These are phyloP conservation scores for Leccinum truebloodii DNA, from an alignment of 768 basidiomycete species.

Conservation along the genomic window DNA sequence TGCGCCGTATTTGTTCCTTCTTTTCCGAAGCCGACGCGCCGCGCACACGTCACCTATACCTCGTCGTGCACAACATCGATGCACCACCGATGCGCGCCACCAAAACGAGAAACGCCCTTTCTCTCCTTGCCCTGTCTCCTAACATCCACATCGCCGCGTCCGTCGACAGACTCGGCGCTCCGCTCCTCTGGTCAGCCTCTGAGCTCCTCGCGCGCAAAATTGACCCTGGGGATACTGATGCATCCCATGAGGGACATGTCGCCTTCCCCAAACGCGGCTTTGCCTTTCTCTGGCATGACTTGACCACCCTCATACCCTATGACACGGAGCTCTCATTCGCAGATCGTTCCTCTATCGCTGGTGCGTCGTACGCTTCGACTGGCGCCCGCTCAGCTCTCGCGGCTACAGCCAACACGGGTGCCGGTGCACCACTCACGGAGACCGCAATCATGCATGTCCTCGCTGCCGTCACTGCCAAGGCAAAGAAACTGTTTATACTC, in stretches of 20 bases:
- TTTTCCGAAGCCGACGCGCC: conserved; percentile 44
- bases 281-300: conserved; percentile 86
- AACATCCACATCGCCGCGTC: conserved; percentile 83
- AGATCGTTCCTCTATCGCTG: conserved; percentile 62
- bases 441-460: conserved; percentile 80
- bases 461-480: conserved; percentile 83
- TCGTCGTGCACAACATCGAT: conserved; percentile 91
- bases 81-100: conserved; percentile 63
- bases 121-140: conserved; percentile 69
- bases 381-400: conserved; percentile 28
- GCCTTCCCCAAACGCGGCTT: conserved; percentile 47
- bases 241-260: conserved; percentile 3
- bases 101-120: conserved; percentile 66
- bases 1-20: conserved; percentile 64
- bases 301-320: conserved; percentile 84
- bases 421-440: conserved; percentile 59
- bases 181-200: conserved; percentile 80
- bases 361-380: conserved; percentile 42
- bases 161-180: conserved; percentile 83
- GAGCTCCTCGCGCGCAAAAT: conserved; percentile 58
- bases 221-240: conserved; percentile 1
- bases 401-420: conserved; percentile 32
- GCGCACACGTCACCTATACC: conserved; percentile 53
- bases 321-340: conserved; percentile 72
- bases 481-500: conserved; percentile 76